Evolutionary conservation across 2,329 filamentous ascomycete species (phyloP).

Genomic region (Anthostomella pinea): DNA sequence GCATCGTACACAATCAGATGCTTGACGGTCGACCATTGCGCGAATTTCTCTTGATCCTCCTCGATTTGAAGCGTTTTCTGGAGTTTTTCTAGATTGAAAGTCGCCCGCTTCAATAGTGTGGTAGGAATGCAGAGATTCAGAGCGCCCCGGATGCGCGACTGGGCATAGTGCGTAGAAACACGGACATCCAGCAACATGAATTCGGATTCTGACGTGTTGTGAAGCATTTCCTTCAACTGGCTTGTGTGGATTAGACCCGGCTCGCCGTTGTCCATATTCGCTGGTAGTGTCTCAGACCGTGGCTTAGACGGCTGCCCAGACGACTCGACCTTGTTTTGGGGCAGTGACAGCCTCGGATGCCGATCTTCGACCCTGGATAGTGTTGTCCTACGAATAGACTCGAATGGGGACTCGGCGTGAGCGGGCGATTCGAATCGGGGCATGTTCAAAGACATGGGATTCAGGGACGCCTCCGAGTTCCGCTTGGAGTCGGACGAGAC

Average conservation of each 20-base stretch:
- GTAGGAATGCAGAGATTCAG: conserved; percentile 94
- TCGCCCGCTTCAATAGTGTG: conserved; percentile 84
- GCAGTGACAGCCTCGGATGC: conserved; percentile 54
- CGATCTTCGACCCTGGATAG: conserved; percentile 47
- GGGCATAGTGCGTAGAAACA: conserved; percentile 77
- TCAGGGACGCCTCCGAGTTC: conserved; percentile 47
- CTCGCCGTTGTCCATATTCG: conserved; percentile 43
- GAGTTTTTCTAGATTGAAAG: conserved; percentile 85
- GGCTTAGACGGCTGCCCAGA: conserved; percentile 30
- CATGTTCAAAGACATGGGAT: conserved; percentile 38
- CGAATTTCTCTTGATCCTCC: conserved; percentile 68
- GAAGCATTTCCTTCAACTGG: conserved; percentile 56
- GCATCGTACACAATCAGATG: conserved; percentile 87
- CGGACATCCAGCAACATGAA: conserved; percentile 80
- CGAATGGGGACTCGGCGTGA: conserved; percentile 32
- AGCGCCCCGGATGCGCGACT: conserved; percentile 73
- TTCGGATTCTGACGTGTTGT: conserved; percentile 36
- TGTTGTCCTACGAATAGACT: conserved; percentile 29
- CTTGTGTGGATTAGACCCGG: conserved; percentile 52
- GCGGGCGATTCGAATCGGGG: conserved; percentile 48
- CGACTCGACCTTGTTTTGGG: conserved; percentile 44
- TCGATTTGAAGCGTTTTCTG: conserved; percentile 79
- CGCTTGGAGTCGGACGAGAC: conserved; percentile 53
- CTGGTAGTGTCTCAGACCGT: conserved; percentile 53
- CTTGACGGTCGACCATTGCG: conserved; percentile 69